A percentile compares a stretch with the other conserved stretches of the same genome.
Conservation (phyloP, 75 land plant genomes). For the Adiantum capillusveneris region DNA sequence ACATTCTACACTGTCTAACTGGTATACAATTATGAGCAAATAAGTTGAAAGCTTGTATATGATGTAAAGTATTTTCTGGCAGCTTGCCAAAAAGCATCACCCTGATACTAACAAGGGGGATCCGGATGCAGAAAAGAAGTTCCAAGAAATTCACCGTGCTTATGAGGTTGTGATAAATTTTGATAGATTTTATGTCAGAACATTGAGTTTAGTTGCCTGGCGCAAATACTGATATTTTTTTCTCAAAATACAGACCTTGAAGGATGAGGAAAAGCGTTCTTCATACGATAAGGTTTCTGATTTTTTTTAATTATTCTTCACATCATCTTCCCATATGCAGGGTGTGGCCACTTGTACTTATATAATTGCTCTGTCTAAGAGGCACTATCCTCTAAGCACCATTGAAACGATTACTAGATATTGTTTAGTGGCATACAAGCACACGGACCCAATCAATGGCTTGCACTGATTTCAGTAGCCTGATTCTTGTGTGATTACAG, state of each 20-base stretch:
- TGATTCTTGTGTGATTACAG: conserved; percentile 8
- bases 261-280: conserved; percentile 31
- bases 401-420: neutral
- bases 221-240: too few relatives aligned
- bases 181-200: too few relatives aligned
- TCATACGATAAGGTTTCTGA: conserved; percentile 22
- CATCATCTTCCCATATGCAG: too few relatives aligned
- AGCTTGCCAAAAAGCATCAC: conserved; percentile 94
- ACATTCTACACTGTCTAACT: neutral
- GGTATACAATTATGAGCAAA: too few relatives aligned
- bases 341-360: too few relatives aligned
- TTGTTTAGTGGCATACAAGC: neutral
- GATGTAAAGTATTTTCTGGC: conserved; percentile 4
- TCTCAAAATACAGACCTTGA: conserved; percentile 12
- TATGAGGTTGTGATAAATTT: conserved; percentile 41
- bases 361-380: too few relatives aligned
- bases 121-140: conserved; percentile 81
- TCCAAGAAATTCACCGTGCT: conserved; percentile 80
- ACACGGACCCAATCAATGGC: neutral
- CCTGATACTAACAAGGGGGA: conserved; percentile 89
- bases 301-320: too few relatives aligned
- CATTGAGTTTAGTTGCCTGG: too few relatives aligned
- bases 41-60: too few relatives aligned
- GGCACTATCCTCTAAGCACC: too few relatives aligned
- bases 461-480: neutral